These are phyloP conservation scores for Populus pruinosa DNA, from an alignment of 345 rosid genomes.

Conservation along the genomic window DNA sequence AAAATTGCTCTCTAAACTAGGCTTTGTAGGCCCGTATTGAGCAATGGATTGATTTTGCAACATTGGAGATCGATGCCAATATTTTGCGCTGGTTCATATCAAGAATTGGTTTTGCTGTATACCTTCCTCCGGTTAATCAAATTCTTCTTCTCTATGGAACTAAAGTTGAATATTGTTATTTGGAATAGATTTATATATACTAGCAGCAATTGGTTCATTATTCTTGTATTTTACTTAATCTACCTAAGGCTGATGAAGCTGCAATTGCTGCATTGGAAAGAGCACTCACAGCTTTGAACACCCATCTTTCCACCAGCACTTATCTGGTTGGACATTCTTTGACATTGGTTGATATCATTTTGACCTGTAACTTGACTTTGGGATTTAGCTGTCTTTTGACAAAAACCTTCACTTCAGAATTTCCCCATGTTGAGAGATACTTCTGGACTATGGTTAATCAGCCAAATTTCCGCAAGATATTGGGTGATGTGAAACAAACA, in stretches of 20 bases:
- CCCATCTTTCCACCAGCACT: slow-evolving; percentile 67
- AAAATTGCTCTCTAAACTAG: not conserved
- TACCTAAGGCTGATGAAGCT: slow-evolving; percentile 76
- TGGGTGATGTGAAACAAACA: slow-evolving; percentile 83
- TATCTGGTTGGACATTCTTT: slow-evolving; percentile 87
- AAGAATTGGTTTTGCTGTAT: slow-evolving; percentile 50
- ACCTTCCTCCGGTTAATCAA: slow-evolving; percentile 68
- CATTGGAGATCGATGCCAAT: slow-evolving; percentile 76
- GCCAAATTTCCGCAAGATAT: slow-evolving; percentile 70
- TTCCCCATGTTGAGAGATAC: slow-evolving; percentile 98
- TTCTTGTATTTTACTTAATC: not conserved
- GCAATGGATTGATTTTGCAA: slow-evolving; percentile 90
- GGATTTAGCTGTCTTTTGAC: slow-evolving; percentile 59
- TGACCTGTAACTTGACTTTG: slow-evolving; percentile 60
- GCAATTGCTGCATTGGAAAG: slow-evolving; percentile 68
- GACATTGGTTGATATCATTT: slow-evolving; percentile 76
- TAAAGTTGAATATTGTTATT: not conserved
- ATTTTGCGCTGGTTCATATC: slow-evolving; percentile 53
- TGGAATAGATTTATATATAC: not conserved
- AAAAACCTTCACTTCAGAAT: slow-evolving; percentile 74
- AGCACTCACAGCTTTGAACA: slow-evolving; percentile 67
- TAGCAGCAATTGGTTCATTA: not conserved
- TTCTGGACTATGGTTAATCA: slow-evolving; percentile 96
- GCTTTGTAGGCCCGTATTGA: slow-evolving; percentile 67
- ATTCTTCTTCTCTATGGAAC: not conserved